These are phyloP conservation scores for Talaromyces sp. DNA, from an alignment of 2,329 filamentous ascomycete genomes.

Conservation along the genomic window DNA sequence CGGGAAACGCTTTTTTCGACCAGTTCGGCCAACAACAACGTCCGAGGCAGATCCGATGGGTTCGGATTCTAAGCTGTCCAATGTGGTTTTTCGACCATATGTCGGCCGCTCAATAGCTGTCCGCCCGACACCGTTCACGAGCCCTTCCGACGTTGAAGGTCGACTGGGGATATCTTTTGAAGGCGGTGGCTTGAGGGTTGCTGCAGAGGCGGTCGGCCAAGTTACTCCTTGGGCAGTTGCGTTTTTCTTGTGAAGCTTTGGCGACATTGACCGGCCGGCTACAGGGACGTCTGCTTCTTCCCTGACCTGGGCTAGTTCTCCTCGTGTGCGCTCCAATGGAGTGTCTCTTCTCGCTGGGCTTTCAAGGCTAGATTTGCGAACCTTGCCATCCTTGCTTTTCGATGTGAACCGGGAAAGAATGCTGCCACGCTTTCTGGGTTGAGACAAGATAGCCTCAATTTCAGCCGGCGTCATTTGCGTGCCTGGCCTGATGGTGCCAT, in stretches of 20 bases:
- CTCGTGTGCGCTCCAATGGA: constrained; percentile 53
- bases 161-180: not conserved
- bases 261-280: constrained; percentile 13
- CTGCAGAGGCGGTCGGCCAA: not conserved
- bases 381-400: constrained; percentile 32
- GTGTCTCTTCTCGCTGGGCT: constrained; percentile 59
- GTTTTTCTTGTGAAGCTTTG: constrained; percentile 23
- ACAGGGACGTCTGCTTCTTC: not conserved
- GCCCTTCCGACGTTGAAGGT: constrained; percentile 12
- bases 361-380: constrained; percentile 51
- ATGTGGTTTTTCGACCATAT: constrained; percentile 4
- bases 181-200: not conserved
- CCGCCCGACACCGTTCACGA: constrained; percentile 5
- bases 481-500: constrained; percentile 11
- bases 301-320: constrained; percentile 37
- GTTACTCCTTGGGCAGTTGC: constrained; percentile 1
- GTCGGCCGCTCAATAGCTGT: constrained; percentile 2
- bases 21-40: constrained; percentile 28
- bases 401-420: constrained; percentile 25
- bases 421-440: constrained; percentile 20
- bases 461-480: constrained; percentile 48
- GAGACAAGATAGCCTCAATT: constrained; percentile 28
- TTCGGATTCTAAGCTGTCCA: constrained; percentile 12
- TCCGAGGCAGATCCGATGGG: constrained; percentile 16
- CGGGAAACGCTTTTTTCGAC: constrained; percentile 42